Base-by-base conservation (phyloP, 306 rosid genomes). In the Astragalus membranaceus region DNA sequence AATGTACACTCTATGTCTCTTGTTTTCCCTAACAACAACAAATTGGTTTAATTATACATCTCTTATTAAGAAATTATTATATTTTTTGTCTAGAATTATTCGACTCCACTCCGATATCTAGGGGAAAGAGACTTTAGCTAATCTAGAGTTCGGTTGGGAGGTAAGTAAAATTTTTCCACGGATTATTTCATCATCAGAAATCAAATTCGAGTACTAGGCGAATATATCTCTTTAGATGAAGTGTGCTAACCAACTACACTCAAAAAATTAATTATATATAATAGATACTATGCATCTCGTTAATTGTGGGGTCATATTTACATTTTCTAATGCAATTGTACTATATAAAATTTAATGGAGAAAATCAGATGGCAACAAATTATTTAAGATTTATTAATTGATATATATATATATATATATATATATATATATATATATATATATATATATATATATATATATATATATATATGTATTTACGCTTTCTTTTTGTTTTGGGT, bases 221-320 rank as follows among this genome's bases (percentile, higher is more conserved):
- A 26, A 3, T 26, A 0, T 26, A 3, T 26, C 30, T 3, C 30
- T 26, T 26, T 26, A 26, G 0, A 26, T 26, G 4, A 26, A 26
- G 30, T 26, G 30, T 26, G 4, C 30, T 26, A 26, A 2, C 3
- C 3, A 26, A 26, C 2, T 3, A 3, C 30, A 26, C 3, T 3
- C 4, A 26, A 26, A 2, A 44, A 41, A 11, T 29, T 15, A 14
- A 12, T 14, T 44, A 43, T 55, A 5, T 5, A 64, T 6, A 63
- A 42, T 63, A 74, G 16, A 74, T 36, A 66, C 66, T 56, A 20
- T 57, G 8, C 9, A 59, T 14, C 63, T 62, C n/a, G 64, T 67
- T 36, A 8, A 48, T 48, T 50, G 73, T 75, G 7, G 75, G 70
- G 64, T 50, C 80, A 59, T 30, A 15, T 69, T 50, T 73, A 44